phyloP scores from a whole-genome alignment of 108 stramenopile species.

The Mediolabrus comicus region DNA sequence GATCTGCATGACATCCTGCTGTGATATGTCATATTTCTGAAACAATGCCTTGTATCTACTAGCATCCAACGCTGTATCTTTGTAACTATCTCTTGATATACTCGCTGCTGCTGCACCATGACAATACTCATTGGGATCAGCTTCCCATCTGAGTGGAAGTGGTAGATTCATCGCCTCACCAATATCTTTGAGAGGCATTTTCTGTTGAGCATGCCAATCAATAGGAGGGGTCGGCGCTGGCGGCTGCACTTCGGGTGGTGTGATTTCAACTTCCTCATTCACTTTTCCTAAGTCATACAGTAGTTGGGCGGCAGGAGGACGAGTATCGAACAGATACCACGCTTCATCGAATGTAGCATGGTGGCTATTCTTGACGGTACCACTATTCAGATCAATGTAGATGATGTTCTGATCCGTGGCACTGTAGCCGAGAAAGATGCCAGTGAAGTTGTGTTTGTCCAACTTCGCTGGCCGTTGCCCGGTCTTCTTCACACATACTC shows the following conservation, averaged over 20 bases:
- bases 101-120: too few species aligned
- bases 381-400: constrained; percentile 1
- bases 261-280: not conserved
- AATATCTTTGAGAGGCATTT: too few species aligned
- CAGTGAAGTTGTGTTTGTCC: not conserved
- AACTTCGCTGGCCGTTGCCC: not conserved
- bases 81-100: too few species aligned
- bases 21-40: not conserved
- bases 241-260: too few species aligned
- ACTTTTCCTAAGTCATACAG: constrained; percentile 9
- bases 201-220: not conserved
- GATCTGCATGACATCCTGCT: not conserved
- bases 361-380: constrained; percentile 3
- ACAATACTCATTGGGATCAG: too few species aligned
- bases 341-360: constrained; percentile 22
- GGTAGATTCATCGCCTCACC: too few species aligned
- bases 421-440: not conserved
- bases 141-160: too few species aligned
- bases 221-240: not conserved
- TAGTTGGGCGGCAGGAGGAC: constrained; percentile 11
- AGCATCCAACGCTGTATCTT: not conserved
- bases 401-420: constrained; percentile 1
- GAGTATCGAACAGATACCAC: constrained; percentile 9
- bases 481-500: constrained; percentile 5
- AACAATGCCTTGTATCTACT: not conserved